Base-by-base conservation (phyloP, 2,329 filamentous ascomycete genomes). In the Eutypa lata region DNA sequence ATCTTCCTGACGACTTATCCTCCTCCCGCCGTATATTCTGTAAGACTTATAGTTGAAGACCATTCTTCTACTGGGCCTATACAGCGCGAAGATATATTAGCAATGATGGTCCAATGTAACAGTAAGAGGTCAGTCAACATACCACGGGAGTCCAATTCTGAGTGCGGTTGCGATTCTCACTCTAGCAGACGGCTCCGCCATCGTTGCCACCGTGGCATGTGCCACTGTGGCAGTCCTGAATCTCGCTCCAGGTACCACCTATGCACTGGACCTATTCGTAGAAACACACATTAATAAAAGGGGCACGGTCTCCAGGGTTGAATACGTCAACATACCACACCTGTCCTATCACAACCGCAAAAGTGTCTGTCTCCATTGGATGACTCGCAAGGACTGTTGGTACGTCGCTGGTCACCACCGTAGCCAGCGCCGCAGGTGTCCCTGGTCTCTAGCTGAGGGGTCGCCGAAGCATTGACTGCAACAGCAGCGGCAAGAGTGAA, bases 331-430 rank as follows among this genome's bases (percentile, higher is more conserved):
- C 57, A 11, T 57, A 57, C 57, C 18, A 57, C 51, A n/a, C 35
- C 57, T 7, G 57, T 57, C 16, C 57, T 38, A 38, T 59, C 57
- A 28, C 57, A 57, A 6, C 57, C 57, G 55, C 57, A 59, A 49
- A 59, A 59, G 13, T 52, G 37, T 11, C 55, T 46, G 49, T 57
- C 57, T 2, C 57, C 57, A 37, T 59, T 59, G 28, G 50, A 53
- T n/a, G 57, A 13, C 14, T 52, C 6, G 48, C 55, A 57, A 26
- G 53, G 51, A 31, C 57, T 59, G 53, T 57, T 57, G 10, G 57
- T 59, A 37, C 57, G 57, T 33, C 57, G 47, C 47, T 59, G 57
- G 51, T 57, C 55, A 26, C 48, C 53, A 19, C 53, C 52, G 38
- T 55, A 59, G 35, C 57, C 57, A 45, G 54, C 48, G 18, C 57